Evolutionary conservation across 2,329 filamentous ascomycete genomes (phyloP).

Genomic region (Aspergillus texensis): DNA sequence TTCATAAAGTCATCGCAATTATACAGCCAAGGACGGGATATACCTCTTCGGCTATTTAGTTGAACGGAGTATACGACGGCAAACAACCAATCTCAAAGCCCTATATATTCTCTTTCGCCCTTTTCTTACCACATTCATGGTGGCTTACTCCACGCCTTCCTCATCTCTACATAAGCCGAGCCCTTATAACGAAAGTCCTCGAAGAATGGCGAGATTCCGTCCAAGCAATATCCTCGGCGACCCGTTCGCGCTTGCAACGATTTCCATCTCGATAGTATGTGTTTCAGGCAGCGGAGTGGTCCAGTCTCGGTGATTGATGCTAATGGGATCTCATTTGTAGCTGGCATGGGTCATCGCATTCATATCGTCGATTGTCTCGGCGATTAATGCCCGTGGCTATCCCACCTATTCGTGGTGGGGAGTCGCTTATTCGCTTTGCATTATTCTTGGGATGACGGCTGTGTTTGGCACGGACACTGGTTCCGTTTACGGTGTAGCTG

Average conservation of each 20-base stretch:
- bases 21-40: background rate
- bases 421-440: conserved; percentile 79
- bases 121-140: conserved; percentile 25
- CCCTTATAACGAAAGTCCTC: conserved; percentile 20
- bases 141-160: conserved; percentile 25
- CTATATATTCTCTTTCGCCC: conserved; percentile 12
- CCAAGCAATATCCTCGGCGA: conserved; percentile 92
- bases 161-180: conserved; percentile 25
- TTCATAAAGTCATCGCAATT: background rate
- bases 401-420: conserved; percentile 94
- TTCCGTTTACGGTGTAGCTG: conserved; percentile 87
- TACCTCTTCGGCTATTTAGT: background rate
- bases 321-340: conserved; percentile 51
- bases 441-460: conserved; percentile 77
- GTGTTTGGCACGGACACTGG: conserved; percentile 83
- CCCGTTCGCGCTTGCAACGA: conserved; percentile 90
- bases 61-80: conserved; percentile 9
- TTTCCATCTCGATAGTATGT: conserved; percentile 88
- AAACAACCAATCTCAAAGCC: conserved; percentile 2
- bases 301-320: background rate
- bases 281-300: background rate
- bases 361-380: conserved; percentile 77
- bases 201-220: conserved; percentile 62
- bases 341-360: conserved; percentile 95
- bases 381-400: conserved; percentile 57